Evolutionary conservation across 2,329 filamentous ascomycete species (phyloP).

Genomic region (Aspergillus calidoustus): DNA sequence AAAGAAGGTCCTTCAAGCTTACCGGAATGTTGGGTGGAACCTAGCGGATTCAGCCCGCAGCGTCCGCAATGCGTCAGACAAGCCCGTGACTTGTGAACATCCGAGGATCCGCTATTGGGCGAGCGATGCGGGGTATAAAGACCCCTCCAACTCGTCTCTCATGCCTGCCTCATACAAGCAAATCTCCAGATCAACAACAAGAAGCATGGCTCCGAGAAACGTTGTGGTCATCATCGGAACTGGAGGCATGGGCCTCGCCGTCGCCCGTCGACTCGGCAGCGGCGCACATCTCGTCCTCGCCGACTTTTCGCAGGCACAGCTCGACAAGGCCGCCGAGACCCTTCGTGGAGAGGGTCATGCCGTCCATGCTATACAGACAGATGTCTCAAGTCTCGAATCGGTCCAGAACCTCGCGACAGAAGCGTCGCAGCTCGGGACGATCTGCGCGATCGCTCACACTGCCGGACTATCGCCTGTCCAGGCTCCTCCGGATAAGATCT

Average conservation of each 20-base stretch:
- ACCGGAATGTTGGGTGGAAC: not conserved
- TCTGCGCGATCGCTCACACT: conserved; percentile 9
- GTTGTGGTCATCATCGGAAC: conserved; percentile 9
- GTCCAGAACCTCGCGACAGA: conserved; percentile 6
- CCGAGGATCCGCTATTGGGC: not conserved
- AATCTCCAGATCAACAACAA: too few relatives aligned
- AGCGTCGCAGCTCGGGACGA: conserved; percentile 1
- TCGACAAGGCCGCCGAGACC: conserved; percentile 1
- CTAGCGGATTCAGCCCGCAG: not conserved
- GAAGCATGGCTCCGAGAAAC: not conserved
- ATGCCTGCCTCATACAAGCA: too few relatives aligned
- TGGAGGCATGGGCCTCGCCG: conserved; percentile 15
- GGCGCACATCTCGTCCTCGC: conserved; percentile 10
- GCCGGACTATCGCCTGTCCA: conserved; percentile 14
- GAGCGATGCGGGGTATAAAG: not conserved
- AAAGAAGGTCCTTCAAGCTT: too few relatives aligned
- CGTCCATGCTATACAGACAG: not conserved
- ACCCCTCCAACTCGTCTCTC: not conserved
- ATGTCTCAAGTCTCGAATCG: conserved; percentile 8
- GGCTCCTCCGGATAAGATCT: not conserved
- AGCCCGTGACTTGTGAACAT: not conserved
- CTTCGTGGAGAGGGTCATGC: conserved; percentile 8
- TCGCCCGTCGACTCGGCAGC: conserved; percentile 14
- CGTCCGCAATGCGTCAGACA: not conserved
- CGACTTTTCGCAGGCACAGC: conserved; percentile 1